Evolutionary conservation across 1,284 basidiomycete species (phyloP), one percentile per base, ranked within the genome.

Genomic region (Ustilago vetiveriae): DNA sequence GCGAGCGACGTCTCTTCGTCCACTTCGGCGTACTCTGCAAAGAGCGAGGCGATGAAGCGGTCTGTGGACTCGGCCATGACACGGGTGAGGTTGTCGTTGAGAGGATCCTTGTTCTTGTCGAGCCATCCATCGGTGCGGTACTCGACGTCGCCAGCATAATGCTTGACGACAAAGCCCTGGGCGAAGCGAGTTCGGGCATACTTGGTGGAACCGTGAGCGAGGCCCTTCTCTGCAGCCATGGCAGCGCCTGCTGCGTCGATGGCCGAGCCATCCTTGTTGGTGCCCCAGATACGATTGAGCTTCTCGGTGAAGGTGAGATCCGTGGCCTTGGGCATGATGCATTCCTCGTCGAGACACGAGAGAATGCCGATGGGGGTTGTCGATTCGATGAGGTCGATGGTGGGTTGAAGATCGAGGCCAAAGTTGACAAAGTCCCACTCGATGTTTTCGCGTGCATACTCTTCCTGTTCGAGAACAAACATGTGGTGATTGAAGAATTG

Each of bases 371-470:
- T 94, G 1, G 86, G 86, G 14, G 67, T 70, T 7, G 72, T 69
- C 1, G 90, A 86, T 84, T 98, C 96, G 76, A 99, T 98, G 51
- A 98, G 88, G 80, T 98, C 95, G 82, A 99, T 98, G 0, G 96
- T 98, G 0, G 96, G 95, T 82, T 98, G 96, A 8, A 98, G 85
- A 82, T 98, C 95, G 42, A 98, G 86, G 16, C 95, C 96, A 82
- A 99, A 99, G 84, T 98, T 97, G 84, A 97, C 90, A 80, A 96
- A 98, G 80, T 96, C 90, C 96, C 96, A 99, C 64, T 95, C 90
- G 82, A 99, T 99, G 38, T 90, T 90, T 82, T 99, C 96, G 23
- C 96, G 88, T 13, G 92, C 88, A 83, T 99, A 98, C 83, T 99
- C 96, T 82, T 99, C 95, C 82, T 99, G 96, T 84, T 99, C 96